Percentiles rank a stretch among this genome's conserved stretches.
Evolutionary conservation across 208 protist species (phyloP).

Genomic region (Angomonas ambiguus): DNA sequence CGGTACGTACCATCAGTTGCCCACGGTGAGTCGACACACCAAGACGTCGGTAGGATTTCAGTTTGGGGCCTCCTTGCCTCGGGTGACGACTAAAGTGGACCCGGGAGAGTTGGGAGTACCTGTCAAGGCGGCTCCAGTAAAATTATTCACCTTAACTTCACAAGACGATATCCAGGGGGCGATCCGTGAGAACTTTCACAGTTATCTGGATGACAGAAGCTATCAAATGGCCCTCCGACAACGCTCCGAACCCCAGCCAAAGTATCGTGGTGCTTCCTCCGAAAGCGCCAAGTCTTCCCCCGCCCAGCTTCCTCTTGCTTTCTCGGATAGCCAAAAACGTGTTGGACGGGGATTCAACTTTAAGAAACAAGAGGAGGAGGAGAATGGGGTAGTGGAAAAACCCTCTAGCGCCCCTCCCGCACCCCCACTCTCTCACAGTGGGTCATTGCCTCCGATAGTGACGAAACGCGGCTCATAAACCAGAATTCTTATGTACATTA

Average conservation of each 20-base stretch:
- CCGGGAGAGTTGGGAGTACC: not conserved
- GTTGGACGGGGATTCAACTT: conserved; percentile 9
- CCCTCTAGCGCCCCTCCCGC: not conserved
- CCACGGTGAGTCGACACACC: not conserved
- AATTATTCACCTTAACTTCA: conserved; percentile 84
- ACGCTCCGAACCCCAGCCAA: not conserved
- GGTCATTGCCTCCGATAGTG: not conserved
- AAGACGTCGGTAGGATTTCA: conserved; percentile 1
- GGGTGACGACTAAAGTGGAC: not conserved
- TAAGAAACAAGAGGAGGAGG: not conserved
- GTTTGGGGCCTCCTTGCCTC: not conserved
- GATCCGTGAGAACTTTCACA: conserved; percentile 50
- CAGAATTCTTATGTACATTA: not conserved
- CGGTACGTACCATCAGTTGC: conserved; percentile 59
- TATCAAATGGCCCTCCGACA: conserved; percentile 20
- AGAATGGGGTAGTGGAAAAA: not conserved
- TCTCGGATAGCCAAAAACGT: not conserved
- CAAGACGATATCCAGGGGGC: conserved; percentile 42
- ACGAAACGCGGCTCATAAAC: not conserved
- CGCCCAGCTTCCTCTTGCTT: too few species aligned
- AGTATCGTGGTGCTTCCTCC: not conserved
- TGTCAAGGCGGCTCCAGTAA: conserved; percentile 46
- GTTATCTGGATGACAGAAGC: conserved; percentile 66
- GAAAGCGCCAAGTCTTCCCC: not conserved
- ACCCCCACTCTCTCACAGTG: not conserved